Conservation (phyloP, 495 filamentous ascomycete species). For the Penicillium coprophilum region DNA sequence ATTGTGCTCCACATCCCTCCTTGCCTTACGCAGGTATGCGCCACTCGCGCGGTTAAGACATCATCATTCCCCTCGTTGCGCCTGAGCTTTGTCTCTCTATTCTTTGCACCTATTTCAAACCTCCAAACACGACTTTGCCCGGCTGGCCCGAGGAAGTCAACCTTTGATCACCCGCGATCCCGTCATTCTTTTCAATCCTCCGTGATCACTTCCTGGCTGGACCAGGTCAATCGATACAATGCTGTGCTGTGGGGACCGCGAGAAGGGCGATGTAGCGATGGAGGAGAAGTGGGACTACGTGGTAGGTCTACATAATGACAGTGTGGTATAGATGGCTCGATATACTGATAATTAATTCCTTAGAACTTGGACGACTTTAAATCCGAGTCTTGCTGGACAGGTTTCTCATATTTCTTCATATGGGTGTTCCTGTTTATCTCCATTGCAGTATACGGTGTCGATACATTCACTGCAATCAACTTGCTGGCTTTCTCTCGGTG, state of each 20-base stretch:
- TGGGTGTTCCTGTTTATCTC: slow-evolving; percentile 77
- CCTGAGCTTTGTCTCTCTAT: slow-evolving; percentile 3
- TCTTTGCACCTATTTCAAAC: slow-evolving; percentile 13
- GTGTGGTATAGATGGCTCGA: not conserved
- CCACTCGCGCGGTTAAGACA: slow-evolving; percentile 25
- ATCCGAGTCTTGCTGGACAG: slow-evolving; percentile 68
- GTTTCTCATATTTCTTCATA: slow-evolving; percentile 81
- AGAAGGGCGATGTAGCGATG: slow-evolving; percentile 65
- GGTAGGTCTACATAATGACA: slow-evolving; percentile 50
- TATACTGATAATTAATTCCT: slow-evolving; percentile 15
- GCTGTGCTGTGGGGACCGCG: slow-evolving; percentile 70
- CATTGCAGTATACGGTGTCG: slow-evolving; percentile 80
- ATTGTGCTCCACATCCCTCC: slow-evolving; percentile 5
- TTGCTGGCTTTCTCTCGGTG: slow-evolving; percentile 77
- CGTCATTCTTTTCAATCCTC: slow-evolving; percentile 6
- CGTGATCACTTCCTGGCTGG: slow-evolving; percentile 35
- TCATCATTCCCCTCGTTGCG: slow-evolving; percentile 11
- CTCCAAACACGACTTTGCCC: slow-evolving; percentile 34
- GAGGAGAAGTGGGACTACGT: slow-evolving; percentile 97
- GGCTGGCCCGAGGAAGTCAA: slow-evolving; percentile 48
- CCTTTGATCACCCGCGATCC: slow-evolving; percentile 10
- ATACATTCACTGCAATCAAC: slow-evolving; percentile 90
- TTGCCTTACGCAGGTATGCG: slow-evolving; percentile 25
- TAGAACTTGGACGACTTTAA: slow-evolving; percentile 91
- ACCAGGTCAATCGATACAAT: slow-evolving; percentile 49